Percentiles rank a stretch among this genome's conserved stretches.
These are phyloP conservation scores for Bjerkandera adusta DNA, from an alignment of 1,284 basidiomycete genomes.

Conservation along the genomic window DNA sequence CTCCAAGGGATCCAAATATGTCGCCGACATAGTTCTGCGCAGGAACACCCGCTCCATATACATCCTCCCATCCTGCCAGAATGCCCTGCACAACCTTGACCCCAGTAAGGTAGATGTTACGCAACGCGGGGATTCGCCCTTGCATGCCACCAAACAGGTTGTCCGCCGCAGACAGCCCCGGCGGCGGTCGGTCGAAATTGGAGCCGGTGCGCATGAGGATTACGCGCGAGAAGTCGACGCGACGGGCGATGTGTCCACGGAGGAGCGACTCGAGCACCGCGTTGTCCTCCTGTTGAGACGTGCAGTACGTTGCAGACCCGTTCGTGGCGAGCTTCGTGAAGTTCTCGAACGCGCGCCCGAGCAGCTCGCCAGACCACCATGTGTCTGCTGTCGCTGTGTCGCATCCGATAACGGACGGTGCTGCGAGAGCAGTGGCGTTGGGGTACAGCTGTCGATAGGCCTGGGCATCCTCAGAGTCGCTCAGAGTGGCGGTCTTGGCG, in stretches of 20 bases:
- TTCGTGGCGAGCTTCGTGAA: slow-evolving; percentile 39
- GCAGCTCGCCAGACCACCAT: slow-evolving; percentile 40
- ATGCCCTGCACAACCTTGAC: slow-evolving; percentile 32
- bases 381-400: slow-evolving; percentile 42
- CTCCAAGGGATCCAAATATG: slow-evolving; percentile 30
- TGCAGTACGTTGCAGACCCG: slow-evolving; percentile 37
- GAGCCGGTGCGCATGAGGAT: slow-evolving; percentile 44
- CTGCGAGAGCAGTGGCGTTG: slow-evolving; percentile 19
- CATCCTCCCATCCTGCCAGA: slow-evolving; percentile 26
- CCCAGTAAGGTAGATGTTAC: slow-evolving; percentile 30
- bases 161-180: slow-evolving; percentile 23
- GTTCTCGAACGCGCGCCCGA: slow-evolving; percentile 40
- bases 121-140: slow-evolving; percentile 24
- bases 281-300: slow-evolving; percentile 50
- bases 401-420: slow-evolving; percentile 36
- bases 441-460: slow-evolving; percentile 36
- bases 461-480: slow-evolving; percentile 33
- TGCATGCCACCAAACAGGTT: slow-evolving; percentile 23
- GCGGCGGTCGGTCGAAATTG: slow-evolving; percentile 42
- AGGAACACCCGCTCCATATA: slow-evolving; percentile 26
- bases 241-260: slow-evolving; percentile 35
- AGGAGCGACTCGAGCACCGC: slow-evolving; percentile 43
- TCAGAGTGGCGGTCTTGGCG: slow-evolving; percentile 33
- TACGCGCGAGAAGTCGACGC: slow-evolving; percentile 43
- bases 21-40: slow-evolving; percentile 33